A percentile compares a stretch with the other conserved stretches of the same genome.
These are phyloP conservation scores for Alternaria sp. DNA, from an alignment of 2,329 filamentous ascomycete genomes.

Conservation along the genomic window DNA sequence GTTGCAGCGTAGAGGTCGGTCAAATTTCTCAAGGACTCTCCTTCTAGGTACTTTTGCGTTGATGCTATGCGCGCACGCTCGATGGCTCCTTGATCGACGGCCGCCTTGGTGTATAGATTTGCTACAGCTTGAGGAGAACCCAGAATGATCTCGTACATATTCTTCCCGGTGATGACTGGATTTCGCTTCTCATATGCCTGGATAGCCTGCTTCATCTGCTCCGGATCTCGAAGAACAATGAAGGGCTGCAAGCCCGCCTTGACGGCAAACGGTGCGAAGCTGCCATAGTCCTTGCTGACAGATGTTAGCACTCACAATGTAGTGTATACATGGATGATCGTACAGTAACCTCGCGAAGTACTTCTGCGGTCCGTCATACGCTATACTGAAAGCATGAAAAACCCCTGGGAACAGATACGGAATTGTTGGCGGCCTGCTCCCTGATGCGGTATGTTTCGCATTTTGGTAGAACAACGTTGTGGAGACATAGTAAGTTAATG, in stretches of 20 bases:
- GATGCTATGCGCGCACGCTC: constrained; percentile 15
- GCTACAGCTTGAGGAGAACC: constrained; percentile 19
- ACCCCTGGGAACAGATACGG: constrained; percentile 36
- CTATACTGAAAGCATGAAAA: constrained; percentile 33
- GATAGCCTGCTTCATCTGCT: constrained; percentile 30
- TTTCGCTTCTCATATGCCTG: constrained; percentile 22
- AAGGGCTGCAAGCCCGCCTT: constrained; percentile 30
- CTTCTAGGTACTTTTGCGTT: constrained; percentile 27
- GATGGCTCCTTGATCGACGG: constrained; percentile 1
- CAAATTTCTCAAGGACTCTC: constrained; percentile 15
- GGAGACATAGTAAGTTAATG: constrained; percentile 36
- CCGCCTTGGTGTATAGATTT: constrained; percentile 12
- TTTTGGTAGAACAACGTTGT: constrained; percentile 28
- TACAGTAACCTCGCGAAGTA: constrained; percentile 40
- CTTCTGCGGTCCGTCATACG: constrained; percentile 27
- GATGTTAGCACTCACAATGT: constrained; percentile 6
- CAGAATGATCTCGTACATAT: constrained; percentile 26
- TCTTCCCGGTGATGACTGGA: not conserved
- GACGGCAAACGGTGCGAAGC: constrained; percentile 34
- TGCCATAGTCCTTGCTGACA: constrained; percentile 35
- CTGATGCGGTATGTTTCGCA: constrained; percentile 15
- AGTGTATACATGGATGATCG: not conserved
- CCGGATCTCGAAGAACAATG: constrained; percentile 32
- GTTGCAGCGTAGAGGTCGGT: constrained; percentile 31
- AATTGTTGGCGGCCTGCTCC: constrained; percentile 32